Percentiles rank a stretch among this genome's conserved stretches.
phyloP scores from a whole-genome alignment of 2,329 filamentous ascomycete species.

The Myotisia sp. region DNA sequence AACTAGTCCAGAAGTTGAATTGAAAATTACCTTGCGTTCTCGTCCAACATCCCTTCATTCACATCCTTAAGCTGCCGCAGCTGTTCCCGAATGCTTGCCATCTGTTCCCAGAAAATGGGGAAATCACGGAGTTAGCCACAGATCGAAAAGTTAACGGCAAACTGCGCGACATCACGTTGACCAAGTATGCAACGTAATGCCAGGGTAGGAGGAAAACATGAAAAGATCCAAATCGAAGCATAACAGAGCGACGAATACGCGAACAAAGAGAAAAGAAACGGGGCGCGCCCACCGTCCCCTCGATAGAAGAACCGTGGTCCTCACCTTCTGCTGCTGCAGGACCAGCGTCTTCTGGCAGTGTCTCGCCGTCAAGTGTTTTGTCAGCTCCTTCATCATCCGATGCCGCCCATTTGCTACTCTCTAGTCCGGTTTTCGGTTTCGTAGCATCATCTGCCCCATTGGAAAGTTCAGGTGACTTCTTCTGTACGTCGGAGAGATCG shows the following conservation, averaged over 20 bases:
- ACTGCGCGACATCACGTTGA: no score
- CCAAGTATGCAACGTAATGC: constrained; percentile 7
- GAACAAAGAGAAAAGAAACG: constrained; percentile 20
- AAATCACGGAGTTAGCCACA: constrained; percentile 14
- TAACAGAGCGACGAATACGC: constrained; percentile 4
- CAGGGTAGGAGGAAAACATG: constrained; percentile 6
- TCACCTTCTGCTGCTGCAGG: constrained; percentile 31
- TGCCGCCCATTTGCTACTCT: constrained; percentile 30
- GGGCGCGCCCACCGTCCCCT: constrained; percentile 35
- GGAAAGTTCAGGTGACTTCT: constrained; percentile 8
- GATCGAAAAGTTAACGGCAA: no score
- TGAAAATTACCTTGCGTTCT: constrained; percentile 27
- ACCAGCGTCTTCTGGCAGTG: constrained; percentile 19
- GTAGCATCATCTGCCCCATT: constrained; percentile 11
- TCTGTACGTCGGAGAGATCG: constrained; percentile 9
- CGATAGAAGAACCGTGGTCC: constrained; percentile 34
- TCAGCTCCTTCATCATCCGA: constrained; percentile 13
- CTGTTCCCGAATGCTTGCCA: constrained; percentile 36
- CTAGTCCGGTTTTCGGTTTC: constrained; percentile 19
- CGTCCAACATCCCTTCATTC: constrained; percentile 32
- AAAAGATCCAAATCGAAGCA: constrained; percentile 13
- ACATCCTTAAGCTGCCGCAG: constrained; percentile 32
- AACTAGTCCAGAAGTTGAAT: not conserved
- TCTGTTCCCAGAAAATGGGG: constrained; percentile 20
- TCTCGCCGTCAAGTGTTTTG: constrained; percentile 14